These are phyloP conservation scores for Pinus albicaulis DNA, from an alignment of 75 land plant species.

Conservation along the genomic window DNA sequence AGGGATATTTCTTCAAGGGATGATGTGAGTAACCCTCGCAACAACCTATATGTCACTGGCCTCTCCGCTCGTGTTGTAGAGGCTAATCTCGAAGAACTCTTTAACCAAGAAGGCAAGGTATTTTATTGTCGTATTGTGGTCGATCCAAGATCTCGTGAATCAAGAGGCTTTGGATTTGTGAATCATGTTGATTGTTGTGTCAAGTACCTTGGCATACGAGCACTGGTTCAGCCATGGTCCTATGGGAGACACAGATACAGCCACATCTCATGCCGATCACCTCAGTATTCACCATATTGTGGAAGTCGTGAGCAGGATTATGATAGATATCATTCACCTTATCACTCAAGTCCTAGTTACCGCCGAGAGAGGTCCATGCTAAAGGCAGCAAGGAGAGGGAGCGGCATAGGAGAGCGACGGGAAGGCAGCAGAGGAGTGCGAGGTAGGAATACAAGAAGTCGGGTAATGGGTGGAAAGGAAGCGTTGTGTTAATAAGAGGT, in stretches of 20 bases:
- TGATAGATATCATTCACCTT: conserved; percentile 32
- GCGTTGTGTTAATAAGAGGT: too few species aligned
- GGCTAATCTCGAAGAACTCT: conserved; percentile 76
- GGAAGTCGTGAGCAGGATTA: conserved; percentile 36
- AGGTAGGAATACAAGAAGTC: too few species aligned
- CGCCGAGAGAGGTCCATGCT: conserved; percentile 13
- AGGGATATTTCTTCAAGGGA: conserved; percentile 1
- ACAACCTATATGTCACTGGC: conserved; percentile 93
- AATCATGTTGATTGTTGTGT: conserved; percentile 88
- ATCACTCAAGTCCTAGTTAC: conserved; percentile 44
- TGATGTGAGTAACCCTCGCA: conserved; percentile 83
- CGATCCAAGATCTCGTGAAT: conserved; percentile 89
- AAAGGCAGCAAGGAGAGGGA: too few species aligned
- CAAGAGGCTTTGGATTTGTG: conserved; percentile 96
- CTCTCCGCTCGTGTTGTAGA: conserved; percentile 71
- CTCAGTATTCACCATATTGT: conserved; percentile 63
- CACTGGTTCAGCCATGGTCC: conserved; percentile 22
- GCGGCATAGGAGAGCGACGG: too few species aligned
- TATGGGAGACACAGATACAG: conserved; percentile 24
- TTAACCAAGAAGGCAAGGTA: conserved; percentile 67
- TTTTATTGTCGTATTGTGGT: conserved; percentile 79
- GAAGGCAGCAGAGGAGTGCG: too few species aligned
- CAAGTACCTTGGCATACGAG: conserved; percentile 69
- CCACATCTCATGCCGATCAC: conserved; percentile 44
- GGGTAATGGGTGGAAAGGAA: too few species aligned